These are phyloP conservation scores for Dispira simplex DNA, from an alignment of 192 early-diverging fungal species.

Conservation along the genomic window DNA sequence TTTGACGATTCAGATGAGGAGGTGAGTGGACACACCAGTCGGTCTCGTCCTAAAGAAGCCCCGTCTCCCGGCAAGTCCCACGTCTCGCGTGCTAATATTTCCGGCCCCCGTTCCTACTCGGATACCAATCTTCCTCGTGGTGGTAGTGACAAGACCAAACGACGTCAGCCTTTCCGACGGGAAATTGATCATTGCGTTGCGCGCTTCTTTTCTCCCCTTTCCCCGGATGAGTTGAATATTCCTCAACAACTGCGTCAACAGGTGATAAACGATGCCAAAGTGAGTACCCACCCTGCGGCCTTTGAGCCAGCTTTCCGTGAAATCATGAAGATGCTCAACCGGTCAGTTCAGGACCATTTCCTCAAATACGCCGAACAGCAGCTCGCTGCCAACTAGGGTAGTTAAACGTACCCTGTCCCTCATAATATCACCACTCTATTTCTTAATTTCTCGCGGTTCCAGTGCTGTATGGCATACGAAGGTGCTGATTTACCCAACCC, in stretches of 20 bases:
- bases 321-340: conserved; percentile 7
- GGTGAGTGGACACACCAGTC: no score
- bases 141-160: background rate
- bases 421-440: no score
- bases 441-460: no score
- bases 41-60: background rate
- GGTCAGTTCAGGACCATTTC: conserved; percentile 8
- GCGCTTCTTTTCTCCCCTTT: conserved; percentile 3
- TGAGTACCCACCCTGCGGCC: conserved; percentile 2
- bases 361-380: conserved; percentile 6
- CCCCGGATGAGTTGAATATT: conserved; percentile 9
- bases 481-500: no score
- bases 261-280: background rate
- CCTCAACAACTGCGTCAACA: conserved; percentile 10
- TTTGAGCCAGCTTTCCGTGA: conserved; percentile 8
- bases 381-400: no score
- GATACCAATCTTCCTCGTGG: background rate
- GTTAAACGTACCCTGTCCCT: background rate
- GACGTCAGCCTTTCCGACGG: conserved; percentile 2
- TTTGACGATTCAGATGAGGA: background rate
- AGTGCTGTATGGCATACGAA: no score
- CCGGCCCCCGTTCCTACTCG: background rate
- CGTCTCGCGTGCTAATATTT: background rate
- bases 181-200: conserved; percentile 7
- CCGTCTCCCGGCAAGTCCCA: background rate